A percentile compares a stretch with the other conserved stretches of the same genome.
These are phyloP conservation scores for Zea mays DNA, from an alignment of 176 grass and related monocot species.

Conservation along the genomic window Zm-B73-REFERENCE-NAM-5.0 NC_050096.1:188763001-188763500, in stretches of 20 bases:
- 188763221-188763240: background rate
- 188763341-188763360: background rate
- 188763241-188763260: background rate
- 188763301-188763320: background rate
- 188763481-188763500: background rate
- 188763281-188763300: background rate
- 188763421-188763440: background rate
- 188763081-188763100: background rate
- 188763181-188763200: background rate
- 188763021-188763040: background rate
- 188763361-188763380: background rate
- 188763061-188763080: background rate
- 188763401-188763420: background rate
- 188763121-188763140: background rate
- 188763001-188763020: background rate
- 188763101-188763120: conserved; percentile 2
- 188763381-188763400: background rate
- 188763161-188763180: background rate
- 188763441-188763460: conserved; percentile 7
- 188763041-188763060: background rate
- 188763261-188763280: background rate
- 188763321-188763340: background rate
- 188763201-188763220: background rate
- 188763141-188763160: background rate
- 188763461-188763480: conserved; percentile 15